Evolutionary conservation across 768 basidiomycete genomes (phyloP), one percentile per base, ranked within the genome.

Genomic region (Phylloporus rhodoxanthus): DNA sequence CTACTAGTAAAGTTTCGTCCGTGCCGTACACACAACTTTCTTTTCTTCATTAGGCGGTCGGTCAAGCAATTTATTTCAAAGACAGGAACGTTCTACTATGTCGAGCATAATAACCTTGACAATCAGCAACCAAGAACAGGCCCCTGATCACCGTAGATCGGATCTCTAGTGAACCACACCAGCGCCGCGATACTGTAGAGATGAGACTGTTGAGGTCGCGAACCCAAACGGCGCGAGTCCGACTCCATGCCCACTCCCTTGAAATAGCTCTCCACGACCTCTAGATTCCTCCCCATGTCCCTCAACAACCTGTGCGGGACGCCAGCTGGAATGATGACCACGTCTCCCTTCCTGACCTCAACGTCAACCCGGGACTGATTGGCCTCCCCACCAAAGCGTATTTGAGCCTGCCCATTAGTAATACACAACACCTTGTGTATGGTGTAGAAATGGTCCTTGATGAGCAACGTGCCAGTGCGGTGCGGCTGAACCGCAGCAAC

Each of bases 401-500:
- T 36, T 23, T 45, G 60, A 13, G 70, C 74, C 21, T 63, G 49
- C 1, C 73, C 72, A 5, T 47, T 41, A 10, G 56, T 54, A 33
- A 74, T 57, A 40, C 66, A 66, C 48, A 75, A 55, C 14, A 75
- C 63, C 48, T 74, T 72, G 64, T 75, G 69, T 11, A 69, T 68
- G 34, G 67, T 68, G 52, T 75, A 72, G 56, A 69, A 76, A 54
- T 75, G 72, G 21, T 68, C 64, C 23, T 61, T 61, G 37, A 47
- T 53, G 61, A 73, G 74, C 71, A 73, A 73, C 21, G 70, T 67
- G 57, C 69, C 75, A 13, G 68, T 66, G 72, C 74, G 74, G 47
- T 68, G 63, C 3, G 73, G 73, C 30, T 51, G 50, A n/a, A 67
- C 66, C 14, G 69, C 67, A 8, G 67, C 71, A 23, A 68, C 55